phyloP scores from a whole-genome alignment of 352 stramenopile genomes.

The Peronospora belbahrii region DNA sequence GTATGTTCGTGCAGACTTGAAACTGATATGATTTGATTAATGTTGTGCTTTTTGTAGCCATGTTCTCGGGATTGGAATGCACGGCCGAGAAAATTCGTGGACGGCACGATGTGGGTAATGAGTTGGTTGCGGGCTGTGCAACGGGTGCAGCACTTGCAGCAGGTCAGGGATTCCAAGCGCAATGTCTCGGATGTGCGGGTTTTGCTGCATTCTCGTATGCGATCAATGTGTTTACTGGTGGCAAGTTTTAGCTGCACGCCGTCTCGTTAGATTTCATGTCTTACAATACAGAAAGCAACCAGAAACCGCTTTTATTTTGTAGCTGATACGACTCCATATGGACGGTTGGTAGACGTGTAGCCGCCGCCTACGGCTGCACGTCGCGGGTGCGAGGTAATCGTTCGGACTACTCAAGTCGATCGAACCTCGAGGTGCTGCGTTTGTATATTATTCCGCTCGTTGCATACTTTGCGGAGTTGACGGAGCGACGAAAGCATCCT shows the following conservation, averaged over 20 bases:
- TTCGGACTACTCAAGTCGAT: too few species aligned
- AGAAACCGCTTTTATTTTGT: too few species aligned
- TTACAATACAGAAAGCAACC: conserved; percentile 20
- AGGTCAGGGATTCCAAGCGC: conserved; percentile 88
- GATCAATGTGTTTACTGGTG: conserved; percentile 85
- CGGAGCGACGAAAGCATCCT: too few species aligned
- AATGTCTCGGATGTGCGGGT: conserved; percentile 89
- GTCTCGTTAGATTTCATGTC: conserved; percentile 4
- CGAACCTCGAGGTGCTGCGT: too few species aligned
- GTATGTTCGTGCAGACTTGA: not conserved
- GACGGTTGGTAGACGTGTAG: too few species aligned
- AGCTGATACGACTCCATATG: too few species aligned
- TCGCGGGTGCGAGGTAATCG: too few species aligned
- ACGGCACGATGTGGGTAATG: conserved; percentile 93
- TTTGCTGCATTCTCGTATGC: conserved; percentile 89
- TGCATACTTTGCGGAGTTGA: too few species aligned
- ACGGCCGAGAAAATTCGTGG: conserved; percentile 90
- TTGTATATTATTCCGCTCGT: too few species aligned
- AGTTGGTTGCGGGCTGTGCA: conserved; percentile 90
- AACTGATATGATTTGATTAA: not conserved
- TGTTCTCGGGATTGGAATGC: conserved; percentile 94
- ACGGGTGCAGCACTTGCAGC: conserved; percentile 91
- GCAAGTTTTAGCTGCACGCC: conserved; percentile 40
- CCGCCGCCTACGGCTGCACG: too few species aligned
- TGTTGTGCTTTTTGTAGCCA: conserved; percentile 35